phyloP scores from a whole-genome alignment of 129 eudicot genomes.

The Saposhnikovia divaricata region DNA sequence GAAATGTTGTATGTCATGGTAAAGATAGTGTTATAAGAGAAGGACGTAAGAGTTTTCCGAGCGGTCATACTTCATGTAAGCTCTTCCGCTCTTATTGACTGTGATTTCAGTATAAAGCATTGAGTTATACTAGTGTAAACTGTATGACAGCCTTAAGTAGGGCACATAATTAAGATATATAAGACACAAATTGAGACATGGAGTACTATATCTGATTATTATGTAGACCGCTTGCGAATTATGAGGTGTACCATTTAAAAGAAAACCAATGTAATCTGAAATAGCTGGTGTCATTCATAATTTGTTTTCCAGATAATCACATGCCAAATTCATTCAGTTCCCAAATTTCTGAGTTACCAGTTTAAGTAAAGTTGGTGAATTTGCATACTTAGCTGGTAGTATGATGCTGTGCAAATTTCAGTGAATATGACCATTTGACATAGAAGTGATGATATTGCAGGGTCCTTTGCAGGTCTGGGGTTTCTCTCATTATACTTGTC shows the following conservation, averaged over 20 bases:
- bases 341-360: neutral
- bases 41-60: constrained; percentile 34
- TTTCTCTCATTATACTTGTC: constrained; percentile 67
- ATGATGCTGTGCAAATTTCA: neutral
- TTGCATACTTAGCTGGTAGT: neutral
- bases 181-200: neutral
- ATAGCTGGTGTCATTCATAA: neutral
- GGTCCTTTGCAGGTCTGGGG: constrained; percentile 90
- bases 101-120: neutral
- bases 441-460: constrained; percentile 22
- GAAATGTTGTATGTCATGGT: constrained; percentile 30
- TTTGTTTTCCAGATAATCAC: neutral
- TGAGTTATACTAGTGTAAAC: neutral
- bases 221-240: too few species aligned
- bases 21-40: constrained; percentile 23
- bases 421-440: neutral
- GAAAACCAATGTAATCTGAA: neutral
- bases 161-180: neutral
- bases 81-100: neutral
- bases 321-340: neutral
- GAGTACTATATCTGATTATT: neutral
- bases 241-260: neutral
- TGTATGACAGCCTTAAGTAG: neutral
- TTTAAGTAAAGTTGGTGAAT: neutral
- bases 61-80: constrained; percentile 34